Evolutionary conservation across 2,329 filamentous ascomycete genomes (phyloP), one percentile per base, ranked within the genome.

Genomic region (Hirsutella thompsonii): DNA sequence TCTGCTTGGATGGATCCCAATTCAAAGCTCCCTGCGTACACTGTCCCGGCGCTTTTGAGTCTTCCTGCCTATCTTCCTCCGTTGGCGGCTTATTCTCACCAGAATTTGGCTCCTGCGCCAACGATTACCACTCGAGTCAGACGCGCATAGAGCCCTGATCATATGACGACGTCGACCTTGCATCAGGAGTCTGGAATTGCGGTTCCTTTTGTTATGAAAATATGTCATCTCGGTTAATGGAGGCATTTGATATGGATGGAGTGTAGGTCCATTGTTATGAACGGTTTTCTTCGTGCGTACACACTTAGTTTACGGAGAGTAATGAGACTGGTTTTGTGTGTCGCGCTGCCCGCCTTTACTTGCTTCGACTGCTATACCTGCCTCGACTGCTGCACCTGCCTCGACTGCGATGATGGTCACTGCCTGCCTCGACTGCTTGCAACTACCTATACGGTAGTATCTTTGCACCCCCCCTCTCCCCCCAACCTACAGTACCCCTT

Each of bases 211-310:
- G 35, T 40, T 39, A 38, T 20, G 32, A 36, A 20, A 38, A 42
- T 48, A 21, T 47, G 44, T 44, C 20, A 38, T 49, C 39, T 39
- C 34, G 44, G 45, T 45, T 42, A n/a, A 50, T 43, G 30, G 39
- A 40, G 39, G 34, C 29, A 48, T 52, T 47, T 50, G 28, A 29
- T 35, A 21, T 13, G 19, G 34, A 18, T 39, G n/a, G 34, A 37
- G 38, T 37, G 34, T 18, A 42, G 39, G 42, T 40, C 28, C 42
- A 49, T 45, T 48, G n/a, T 44, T 49, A 46, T 39, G 39, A 44
- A 38, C 23, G 34, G 37, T 47, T 45, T 47, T 37, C 20, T 45
- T 45, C 34, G 21, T 36, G 36, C 26, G 23, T 45, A 49, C 43
- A 43, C 43, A 36, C 26, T 49, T 52, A 48, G 39, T 42, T 42